Base-by-base conservation (phyloP, 768 basidiomycete genomes). In the Suillus subaureus region DNA sequence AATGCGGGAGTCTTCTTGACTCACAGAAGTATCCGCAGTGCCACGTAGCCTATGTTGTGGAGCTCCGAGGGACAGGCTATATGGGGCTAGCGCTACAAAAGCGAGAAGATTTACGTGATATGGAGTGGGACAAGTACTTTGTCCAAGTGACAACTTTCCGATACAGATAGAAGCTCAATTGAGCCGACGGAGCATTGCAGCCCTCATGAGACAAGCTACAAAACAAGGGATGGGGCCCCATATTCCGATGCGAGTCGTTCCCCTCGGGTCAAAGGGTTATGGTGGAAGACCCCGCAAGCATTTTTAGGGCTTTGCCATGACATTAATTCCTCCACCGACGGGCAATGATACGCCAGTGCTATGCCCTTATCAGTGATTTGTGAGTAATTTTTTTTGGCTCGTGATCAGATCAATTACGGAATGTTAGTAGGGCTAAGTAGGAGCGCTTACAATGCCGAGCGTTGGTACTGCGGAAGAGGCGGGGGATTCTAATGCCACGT, bases 341-440 rank as follows among this genome's bases (percentile, higher is more conserved):
- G 56, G 16, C 16, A 16, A 6, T 58, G 37, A 26, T 12, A 11
- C 12, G 3, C 57, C 23, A 9, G 16, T 6, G 40, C 26, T 21
- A 58, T 58, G 8, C 40, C 57, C 57, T 58, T 40, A 58, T 58
- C 23, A 58, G 26, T 58, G 57, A 58, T 58, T 58, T 40, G 18
- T 5, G 23, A 26, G 23, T 4, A 6, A 18, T 11, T 15, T 18
- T 16, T n/a, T 18, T 28, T 40, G 39, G 9, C 57, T 26, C 11
- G 11, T 58, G 39, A 58, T 58, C 37, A 39, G 4, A 58, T 58
- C 39, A 58, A 26, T 58, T 58, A 58, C 57, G 57, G 26, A 39
- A 40, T 58, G 11, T 26, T 16, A 49, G 4, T 40, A 28, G 26
- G 57, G 15, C 21, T 56, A 56, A n/a, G 35, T 37, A 56, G 35